Evolutionary conservation across 371 early-diverging fungal species (phyloP).

Genomic region (Mortierella sp.): DNA sequence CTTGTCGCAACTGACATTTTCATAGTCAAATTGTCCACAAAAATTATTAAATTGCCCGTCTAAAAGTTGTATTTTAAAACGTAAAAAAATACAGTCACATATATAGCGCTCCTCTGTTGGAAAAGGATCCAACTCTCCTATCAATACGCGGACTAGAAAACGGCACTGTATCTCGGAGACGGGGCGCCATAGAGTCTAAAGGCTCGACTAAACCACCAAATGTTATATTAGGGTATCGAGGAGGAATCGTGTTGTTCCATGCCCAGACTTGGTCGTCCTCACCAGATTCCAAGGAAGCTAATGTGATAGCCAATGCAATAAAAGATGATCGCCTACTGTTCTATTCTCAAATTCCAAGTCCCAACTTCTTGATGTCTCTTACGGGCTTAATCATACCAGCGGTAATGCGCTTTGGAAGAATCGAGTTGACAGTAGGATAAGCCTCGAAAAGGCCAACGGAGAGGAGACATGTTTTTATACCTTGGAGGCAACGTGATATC

Average conservation of each 20-base stretch:
- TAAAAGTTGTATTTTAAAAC: no score
- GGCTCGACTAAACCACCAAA: conserved; percentile 64
- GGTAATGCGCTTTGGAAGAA: conserved; percentile 58
- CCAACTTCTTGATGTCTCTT: conserved; percentile 55
- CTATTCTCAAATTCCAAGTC: conserved; percentile 68
- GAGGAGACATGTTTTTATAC: conserved; percentile 52
- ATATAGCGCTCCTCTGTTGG: conserved; percentile 19
- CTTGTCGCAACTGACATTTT: no score
- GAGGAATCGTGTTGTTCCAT: conserved; percentile 59
- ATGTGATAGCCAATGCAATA: conserved; percentile 75
- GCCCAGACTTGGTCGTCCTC: conserved; percentile 54
- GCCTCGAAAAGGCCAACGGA: conserved; percentile 35
- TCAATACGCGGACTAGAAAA: conserved; percentile 56
- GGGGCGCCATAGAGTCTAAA: conserved; percentile 62
- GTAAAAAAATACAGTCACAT: no score
- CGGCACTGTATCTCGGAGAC: conserved; percentile 62
- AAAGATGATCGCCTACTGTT: conserved; percentile 62
- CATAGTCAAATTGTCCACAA: no score
- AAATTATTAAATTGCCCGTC: no score
- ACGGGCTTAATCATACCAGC: conserved; percentile 61
- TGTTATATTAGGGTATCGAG: conserved; percentile 59
- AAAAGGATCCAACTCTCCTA: conserved; percentile 40
- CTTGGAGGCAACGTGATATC: conserved; percentile 21
- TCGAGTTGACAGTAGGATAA: conserved; percentile 60
- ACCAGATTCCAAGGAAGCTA: conserved; percentile 54